Evolutionary conservation across 495 filamentous ascomycete genomes (phyloP).

Genomic region (Talaromyces adpressus): DNA sequence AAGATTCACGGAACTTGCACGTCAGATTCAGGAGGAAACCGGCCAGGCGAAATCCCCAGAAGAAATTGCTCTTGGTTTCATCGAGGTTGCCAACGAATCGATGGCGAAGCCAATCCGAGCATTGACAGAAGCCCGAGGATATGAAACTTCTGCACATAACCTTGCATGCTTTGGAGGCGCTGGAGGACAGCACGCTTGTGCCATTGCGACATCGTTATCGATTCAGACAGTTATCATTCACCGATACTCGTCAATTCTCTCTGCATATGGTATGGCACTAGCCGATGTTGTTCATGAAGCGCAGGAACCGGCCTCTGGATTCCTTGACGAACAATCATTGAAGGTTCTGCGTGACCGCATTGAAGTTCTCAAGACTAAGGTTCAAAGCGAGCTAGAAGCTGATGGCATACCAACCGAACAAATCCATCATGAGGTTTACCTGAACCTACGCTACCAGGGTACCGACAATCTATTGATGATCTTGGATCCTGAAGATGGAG

Average conservation of each 20-base stretch:
- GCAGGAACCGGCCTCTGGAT: constrained; percentile 39
- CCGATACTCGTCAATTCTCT: constrained; percentile 45
- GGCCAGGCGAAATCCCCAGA: constrained; percentile 66
- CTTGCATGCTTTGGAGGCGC: constrained; percentile 49
- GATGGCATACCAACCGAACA: constrained; percentile 34
- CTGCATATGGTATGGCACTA: constrained; percentile 46
- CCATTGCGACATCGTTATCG: constrained; percentile 37
- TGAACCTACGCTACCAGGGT: constrained; percentile 48
- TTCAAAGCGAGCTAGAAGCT: constrained; percentile 28
- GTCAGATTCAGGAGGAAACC: constrained; percentile 60
- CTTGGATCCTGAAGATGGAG: constrained; percentile 35
- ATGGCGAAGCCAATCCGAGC: constrained; percentile 50
- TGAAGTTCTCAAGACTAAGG: constrained; percentile 21
- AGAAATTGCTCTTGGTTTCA: constrained; percentile 66
- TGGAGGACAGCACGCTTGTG: constrained; percentile 48
- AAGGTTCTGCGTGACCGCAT: constrained; percentile 28
- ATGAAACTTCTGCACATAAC: constrained; percentile 42
- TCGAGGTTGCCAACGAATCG: constrained; percentile 49
- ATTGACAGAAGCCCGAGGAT: constrained; percentile 44
- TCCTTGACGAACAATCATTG: constrained; percentile 23
- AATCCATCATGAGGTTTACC: constrained; percentile 41
- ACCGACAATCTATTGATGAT: constrained; percentile 50
- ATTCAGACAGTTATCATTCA: constrained; percentile 46
- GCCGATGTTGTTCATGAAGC: constrained; percentile 47
- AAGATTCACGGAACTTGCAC: constrained; percentile 67